Evolutionary conservation across 2,329 filamentous ascomycete species (phyloP), one percentile per base, ranked within the genome.

Genomic region (Paracamarosporium sp.): DNA sequence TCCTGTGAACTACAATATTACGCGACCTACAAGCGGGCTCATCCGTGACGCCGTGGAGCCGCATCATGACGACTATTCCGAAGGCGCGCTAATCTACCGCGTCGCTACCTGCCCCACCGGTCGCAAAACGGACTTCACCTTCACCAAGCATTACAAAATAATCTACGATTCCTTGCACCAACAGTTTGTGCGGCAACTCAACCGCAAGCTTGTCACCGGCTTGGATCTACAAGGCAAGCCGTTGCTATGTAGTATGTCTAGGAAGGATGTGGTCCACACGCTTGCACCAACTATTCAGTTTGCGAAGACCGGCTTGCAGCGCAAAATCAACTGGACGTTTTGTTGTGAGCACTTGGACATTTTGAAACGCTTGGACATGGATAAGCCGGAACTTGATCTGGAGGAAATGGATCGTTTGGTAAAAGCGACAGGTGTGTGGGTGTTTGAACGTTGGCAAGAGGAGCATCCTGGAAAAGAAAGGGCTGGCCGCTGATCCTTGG

Each of bases 331-430:
- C 20, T 58, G 51, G 56, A 22, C n/a, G 36, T 41, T 7, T n/a
- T 54, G 50, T 17, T 1, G 7, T 9, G 36, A 54, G 44, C 56
- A 58, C 33, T 1, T 54, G 1, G 20, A 46, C 1, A 28, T 58
- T 6, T 5, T 58, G 17, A 3, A 11, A 2, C 7, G 7, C 5
- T 4, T 58, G 22, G 24, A 54, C n/a, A 22, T 46, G 12, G 3
- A 9, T 22, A 40, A 40, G 12, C 13, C 15, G 0, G 30, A 58
- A 5, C 36, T 54, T 8, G 51, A 27, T 3, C 17, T 54, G 1
- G 45, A 50, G 30, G 38, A 44, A n/a, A 11, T 58, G 44, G 56
- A 58, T 41, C 41, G 31, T 1, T 30, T 54, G 46, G 51, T 50
- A 1, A 58, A 54, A 30, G 28, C n/a, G 20, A 40, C 55, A 25